Evolutionary conservation across 192 early-diverging fungal species (phyloP).

Genomic region (Backusella morwellensis): DNA sequence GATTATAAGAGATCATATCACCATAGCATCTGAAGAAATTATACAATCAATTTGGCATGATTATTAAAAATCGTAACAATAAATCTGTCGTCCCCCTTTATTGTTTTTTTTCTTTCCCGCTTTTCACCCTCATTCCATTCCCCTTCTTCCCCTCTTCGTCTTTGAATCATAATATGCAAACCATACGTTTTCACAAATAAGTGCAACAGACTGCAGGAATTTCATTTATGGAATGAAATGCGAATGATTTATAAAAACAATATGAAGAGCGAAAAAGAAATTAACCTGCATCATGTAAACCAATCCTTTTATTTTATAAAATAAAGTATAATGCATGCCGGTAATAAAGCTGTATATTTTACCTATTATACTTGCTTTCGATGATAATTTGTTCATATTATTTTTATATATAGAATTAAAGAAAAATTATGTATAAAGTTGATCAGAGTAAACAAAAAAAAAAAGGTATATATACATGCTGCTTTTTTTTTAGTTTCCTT

Average conservation of each 20-base stretch:
- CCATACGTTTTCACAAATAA: background rate
- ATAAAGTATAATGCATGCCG: background rate
- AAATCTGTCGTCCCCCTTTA: background rate
- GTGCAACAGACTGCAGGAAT: background rate
- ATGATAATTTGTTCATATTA: background rate
- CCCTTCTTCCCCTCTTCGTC: background rate
- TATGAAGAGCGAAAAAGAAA: background rate
- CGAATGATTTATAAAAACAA: background rate
- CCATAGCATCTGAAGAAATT: background rate
- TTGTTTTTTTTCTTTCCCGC: constrained; percentile 1
- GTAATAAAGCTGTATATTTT: background rate
- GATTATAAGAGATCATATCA: background rate
- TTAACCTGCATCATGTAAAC: background rate
- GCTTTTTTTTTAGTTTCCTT: background rate
- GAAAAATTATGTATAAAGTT: background rate
- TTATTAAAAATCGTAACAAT: background rate
- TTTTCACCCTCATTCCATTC: background rate
- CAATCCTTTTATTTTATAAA: background rate
- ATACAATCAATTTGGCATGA: background rate
- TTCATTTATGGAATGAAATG: background rate
- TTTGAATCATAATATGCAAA: background rate
- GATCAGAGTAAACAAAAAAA: constrained; percentile 7
- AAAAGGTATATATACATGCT: background rate
- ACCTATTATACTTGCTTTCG: background rate
- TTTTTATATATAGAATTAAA: background rate